Conservation (phyloP, 371 early-diverging fungal genomes). For the Saksenaea vasiformis region DNA sequence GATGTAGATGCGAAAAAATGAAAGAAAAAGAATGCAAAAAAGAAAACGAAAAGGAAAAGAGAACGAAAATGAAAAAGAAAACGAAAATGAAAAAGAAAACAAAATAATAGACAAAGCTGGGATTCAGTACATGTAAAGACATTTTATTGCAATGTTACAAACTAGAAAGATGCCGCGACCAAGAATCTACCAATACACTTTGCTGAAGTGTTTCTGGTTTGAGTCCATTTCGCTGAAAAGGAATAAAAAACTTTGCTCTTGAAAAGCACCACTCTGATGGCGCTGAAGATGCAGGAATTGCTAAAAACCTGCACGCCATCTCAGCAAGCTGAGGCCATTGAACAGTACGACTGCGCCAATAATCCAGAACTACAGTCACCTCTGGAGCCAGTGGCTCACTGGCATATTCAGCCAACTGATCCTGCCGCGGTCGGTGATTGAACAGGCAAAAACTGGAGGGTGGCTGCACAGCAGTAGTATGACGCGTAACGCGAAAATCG, state of each 20-base stretch:
- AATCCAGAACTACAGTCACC: not conserved
- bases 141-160: too few relatives aligned
- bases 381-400: not conserved
- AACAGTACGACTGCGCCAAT: too few relatives aligned
- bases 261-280: not conserved
- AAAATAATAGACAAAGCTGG: too few relatives aligned
- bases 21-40: too few relatives aligned
- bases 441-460: not conserved
- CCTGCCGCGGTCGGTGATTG: not conserved
- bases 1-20: too few relatives aligned
- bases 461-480: not conserved
- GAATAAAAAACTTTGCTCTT: not conserved
- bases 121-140: too few relatives aligned
- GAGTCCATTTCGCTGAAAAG: not conserved
- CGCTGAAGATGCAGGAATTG: not conserved
- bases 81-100: too few relatives aligned
- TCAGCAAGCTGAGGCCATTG: not conserved
- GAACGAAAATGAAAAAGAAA: too few relatives aligned
- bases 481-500: not conserved
- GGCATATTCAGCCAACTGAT: not conserved
- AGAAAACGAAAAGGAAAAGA: too few relatives aligned
- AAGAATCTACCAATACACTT: not conserved
- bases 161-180: too few relatives aligned
- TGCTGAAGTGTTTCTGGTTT: not conserved
- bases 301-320: not conserved